Conservation (phyloP, 257 asterid genomes). For the Fraxinus americana region DNA sequence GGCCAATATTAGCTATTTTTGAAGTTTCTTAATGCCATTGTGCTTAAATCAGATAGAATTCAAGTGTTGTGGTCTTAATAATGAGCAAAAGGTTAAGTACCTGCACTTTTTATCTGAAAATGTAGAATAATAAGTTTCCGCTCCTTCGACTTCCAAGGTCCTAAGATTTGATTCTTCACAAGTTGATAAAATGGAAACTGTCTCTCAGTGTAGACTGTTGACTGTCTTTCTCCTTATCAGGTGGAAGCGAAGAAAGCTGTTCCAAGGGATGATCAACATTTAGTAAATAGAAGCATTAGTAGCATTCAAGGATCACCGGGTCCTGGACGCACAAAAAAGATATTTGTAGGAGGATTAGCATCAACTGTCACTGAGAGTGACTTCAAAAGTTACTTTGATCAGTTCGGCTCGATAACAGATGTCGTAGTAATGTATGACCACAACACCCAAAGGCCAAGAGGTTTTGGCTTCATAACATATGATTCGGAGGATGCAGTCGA, state of each 20-base stretch:
- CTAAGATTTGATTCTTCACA: neutral
- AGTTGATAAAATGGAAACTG: neutral
- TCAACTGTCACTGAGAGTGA: conserved; percentile 49
- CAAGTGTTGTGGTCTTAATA: neutral
- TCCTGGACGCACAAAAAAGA: conserved; percentile 48
- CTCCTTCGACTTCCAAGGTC: neutral
- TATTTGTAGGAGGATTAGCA: conserved; percentile 55
- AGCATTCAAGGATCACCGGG: conserved; percentile 45
- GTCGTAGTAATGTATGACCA: conserved; percentile 60
- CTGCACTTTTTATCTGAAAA: neutral
- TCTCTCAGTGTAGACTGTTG: neutral
- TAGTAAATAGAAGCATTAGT: conserved; percentile 36
- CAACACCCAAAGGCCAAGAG: conserved; percentile 59
- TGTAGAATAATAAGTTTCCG: neutral
- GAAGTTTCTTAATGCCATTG: neutral
- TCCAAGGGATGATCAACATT: conserved; percentile 51
- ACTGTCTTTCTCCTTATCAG: conserved; percentile 28
- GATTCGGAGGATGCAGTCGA: conserved; percentile 60
- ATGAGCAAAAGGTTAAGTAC: neutral
- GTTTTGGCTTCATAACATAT: conserved; percentile 51
- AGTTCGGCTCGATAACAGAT: conserved; percentile 48
- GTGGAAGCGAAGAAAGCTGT: conserved; percentile 62
- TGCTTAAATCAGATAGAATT: neutral
- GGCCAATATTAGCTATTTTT: neutral
- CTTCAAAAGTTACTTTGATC: conserved; percentile 48